Percentiles rank a stretch among this genome's conserved stretches.
These are phyloP conservation scores for Malus asiatica DNA, from an alignment of 306 rosid genomes.

Conservation along the genomic window DNA sequence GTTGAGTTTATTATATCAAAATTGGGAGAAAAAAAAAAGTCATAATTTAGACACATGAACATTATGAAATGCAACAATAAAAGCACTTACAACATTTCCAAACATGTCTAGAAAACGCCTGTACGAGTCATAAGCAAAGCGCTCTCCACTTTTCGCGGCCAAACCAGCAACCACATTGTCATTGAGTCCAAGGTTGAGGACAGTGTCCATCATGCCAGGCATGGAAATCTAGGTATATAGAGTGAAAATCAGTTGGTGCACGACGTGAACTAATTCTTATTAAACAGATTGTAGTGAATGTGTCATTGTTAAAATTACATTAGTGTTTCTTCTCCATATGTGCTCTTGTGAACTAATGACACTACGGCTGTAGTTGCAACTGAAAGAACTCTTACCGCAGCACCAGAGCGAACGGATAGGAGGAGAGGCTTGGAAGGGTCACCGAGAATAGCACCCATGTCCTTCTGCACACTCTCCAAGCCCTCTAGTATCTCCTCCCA, in stretches of 20 bases:
- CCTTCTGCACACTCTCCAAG: constrained; percentile 48
- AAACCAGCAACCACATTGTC: constrained; percentile 85
- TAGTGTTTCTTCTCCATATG: background rate
- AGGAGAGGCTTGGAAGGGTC: constrained; percentile 84
- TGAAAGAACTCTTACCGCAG: constrained; percentile 50
- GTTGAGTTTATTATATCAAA: background rate
- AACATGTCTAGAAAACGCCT: constrained; percentile 97
- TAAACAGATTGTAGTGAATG: background rate
- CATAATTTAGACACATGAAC: background rate
- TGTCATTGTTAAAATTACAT: background rate
- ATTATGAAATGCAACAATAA: constrained; percentile 5
- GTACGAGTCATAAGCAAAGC: constrained; percentile 89
- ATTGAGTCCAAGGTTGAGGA: constrained; percentile 93
- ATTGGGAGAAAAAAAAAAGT: background rate
- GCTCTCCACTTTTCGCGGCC: constrained; percentile 89
- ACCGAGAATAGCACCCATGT: constrained; percentile 75
- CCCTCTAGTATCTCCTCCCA: constrained; percentile 89
- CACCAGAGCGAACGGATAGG: constrained; percentile 93
- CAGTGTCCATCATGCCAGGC: constrained; percentile 99
- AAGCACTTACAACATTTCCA: constrained; percentile 78
- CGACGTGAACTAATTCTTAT: background rate
- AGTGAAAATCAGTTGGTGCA: constrained; percentile 1
- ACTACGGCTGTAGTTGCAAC: background rate
- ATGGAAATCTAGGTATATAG: constrained; percentile 58
- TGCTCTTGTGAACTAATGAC: background rate